Evolutionary conservation across 2,329 filamentous ascomycete species (phyloP).

Genomic region (Ilyonectria destructans): DNA sequence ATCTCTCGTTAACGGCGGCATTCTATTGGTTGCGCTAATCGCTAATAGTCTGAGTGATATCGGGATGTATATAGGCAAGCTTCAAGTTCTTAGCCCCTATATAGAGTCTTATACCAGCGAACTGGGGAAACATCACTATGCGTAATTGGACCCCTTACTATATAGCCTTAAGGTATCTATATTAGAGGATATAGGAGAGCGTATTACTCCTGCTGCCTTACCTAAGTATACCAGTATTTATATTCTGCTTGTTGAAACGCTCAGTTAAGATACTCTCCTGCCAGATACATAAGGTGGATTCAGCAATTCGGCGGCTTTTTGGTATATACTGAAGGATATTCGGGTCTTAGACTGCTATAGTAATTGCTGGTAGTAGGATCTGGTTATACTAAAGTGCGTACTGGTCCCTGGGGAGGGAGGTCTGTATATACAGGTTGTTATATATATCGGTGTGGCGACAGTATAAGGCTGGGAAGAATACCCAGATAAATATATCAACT

Average conservation of each 20-base stretch:
- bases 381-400: conserved; percentile 7
- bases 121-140: conserved; percentile 6
- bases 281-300: conserved; percentile 3
- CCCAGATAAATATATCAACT: conserved; percentile 10
- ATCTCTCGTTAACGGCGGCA: neutral
- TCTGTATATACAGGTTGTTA: neutral
- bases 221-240: conserved; percentile 11
- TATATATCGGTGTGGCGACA: neutral
- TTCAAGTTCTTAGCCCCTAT: conserved; percentile 6
- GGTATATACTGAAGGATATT: conserved; percentile 20
- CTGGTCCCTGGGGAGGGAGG: neutral
- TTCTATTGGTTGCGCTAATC: neutral
- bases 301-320: conserved; percentile 13
- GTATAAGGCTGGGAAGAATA: conserved; percentile 15
- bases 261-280: conserved; percentile 16
- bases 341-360: conserved; percentile 11
- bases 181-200: conserved; percentile 20
- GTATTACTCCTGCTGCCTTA: conserved; percentile 9
- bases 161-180: conserved; percentile 13
- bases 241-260: conserved; percentile 5
- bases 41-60: neutral
- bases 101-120: conserved; percentile 12
- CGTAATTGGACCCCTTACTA: conserved; percentile 14
- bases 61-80: conserved; percentile 1
- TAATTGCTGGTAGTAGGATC: conserved; percentile 18